These are phyloP conservation scores for Forsythia suspensa DNA, from an alignment of 257 asterid genomes.

Conservation along the genomic window DNA sequence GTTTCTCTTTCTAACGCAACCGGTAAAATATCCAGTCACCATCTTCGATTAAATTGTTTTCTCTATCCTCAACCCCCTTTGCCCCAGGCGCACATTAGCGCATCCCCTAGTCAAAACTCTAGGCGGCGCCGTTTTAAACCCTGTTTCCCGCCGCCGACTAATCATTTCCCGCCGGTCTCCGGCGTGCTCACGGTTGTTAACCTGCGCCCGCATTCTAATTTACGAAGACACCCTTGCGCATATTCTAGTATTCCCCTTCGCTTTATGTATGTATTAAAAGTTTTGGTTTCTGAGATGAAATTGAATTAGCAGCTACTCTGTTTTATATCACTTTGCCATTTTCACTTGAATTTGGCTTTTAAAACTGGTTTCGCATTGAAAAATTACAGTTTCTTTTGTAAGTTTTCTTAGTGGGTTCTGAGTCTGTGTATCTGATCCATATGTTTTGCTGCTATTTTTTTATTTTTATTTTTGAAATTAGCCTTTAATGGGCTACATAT, in stretches of 20 bases:
- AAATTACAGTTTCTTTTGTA: background rate
- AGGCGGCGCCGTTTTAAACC: conserved; percentile 58
- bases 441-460: background rate
- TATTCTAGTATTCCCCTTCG: conserved; percentile 22
- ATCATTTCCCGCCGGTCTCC: conserved; percentile 30
- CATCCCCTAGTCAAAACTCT: background rate
- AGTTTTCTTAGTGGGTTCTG: conserved; percentile 8
- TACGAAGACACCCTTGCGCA: conserved; percentile 40
- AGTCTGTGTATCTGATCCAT: conserved; percentile 45
- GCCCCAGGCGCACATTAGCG: background rate
- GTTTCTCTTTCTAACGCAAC: no score
- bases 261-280: conserved; percentile 9
- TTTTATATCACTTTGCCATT: conserved; percentile 11
- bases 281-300: conserved; percentile 27
- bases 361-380: background rate
- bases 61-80: background rate
- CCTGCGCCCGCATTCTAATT: conserved; percentile 21
- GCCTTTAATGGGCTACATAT: background rate
- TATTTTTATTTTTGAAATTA: conserved; percentile 12
- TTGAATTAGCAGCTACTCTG: conserved; percentile 26
- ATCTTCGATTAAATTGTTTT: background rate
- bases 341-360: conserved; percentile 37
- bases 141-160: conserved; percentile 65
- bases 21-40: background rate
- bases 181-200: conserved; percentile 41